Base-by-base conservation (phyloP, 371 early-diverging fungal genomes). In the Phascolomyces articulosus region DNA sequence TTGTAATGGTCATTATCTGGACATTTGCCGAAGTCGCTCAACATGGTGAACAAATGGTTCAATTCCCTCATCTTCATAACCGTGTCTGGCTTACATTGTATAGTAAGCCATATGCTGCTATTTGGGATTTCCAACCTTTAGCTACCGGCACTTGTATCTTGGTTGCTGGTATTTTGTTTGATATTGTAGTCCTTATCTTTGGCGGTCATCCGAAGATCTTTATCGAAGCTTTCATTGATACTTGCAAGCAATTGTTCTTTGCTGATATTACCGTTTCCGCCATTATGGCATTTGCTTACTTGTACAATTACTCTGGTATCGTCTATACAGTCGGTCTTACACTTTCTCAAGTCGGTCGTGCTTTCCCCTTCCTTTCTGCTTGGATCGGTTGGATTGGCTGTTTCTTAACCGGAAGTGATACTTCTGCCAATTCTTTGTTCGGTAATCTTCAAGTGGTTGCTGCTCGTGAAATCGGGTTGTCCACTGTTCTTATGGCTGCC, bases 371-470 rank as follows among this genome's bases (percentile, higher is more conserved):
- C 62, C 62, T 83, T 18, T 83, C 83, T 26, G 83, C 80, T 6
- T 83, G 78, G 78, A 65, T 83, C 8, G 83, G 83, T 20, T 83
- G 83, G 83, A 40, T 83, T 4, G 83, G 78, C 3, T 83, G 83
- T 55, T 83, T 83, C 67, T 63, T 83, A 21, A 78, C 80, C 16
- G 83, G 83, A 27, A 79, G 78, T 68, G 80, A 80, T 34, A 83
- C 83, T 1, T 78, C 80, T 4, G 78, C 78, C 40, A 65, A 65
- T 21, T 73, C 75, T 16, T 66, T 83, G 1, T 83, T 83, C 51
- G 83, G 83, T 58, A 83, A 83, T 49, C 63, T 83, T 38, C 83
- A 83, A 58, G 83, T 83, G 1, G 83, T 83, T 11, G 83, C 80
- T 23, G 83, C 80, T 18, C 67, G 72, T 38, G 64, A 80, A 59